Conservation (phyloP, 2,329 filamentous ascomycete genomes). For the Corynespora cassiicola region DNA sequence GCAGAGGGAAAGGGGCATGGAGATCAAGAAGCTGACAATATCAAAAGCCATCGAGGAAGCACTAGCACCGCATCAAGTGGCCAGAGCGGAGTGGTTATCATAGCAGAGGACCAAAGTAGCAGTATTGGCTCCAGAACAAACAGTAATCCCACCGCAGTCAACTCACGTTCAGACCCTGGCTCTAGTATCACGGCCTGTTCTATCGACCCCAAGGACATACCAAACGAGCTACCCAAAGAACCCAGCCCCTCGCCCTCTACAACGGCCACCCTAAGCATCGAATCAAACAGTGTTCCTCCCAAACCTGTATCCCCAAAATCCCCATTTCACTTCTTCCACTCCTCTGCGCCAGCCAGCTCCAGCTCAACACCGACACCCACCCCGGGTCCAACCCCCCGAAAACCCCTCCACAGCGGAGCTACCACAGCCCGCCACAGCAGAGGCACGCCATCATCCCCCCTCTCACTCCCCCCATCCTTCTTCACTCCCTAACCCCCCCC, state of each 20-base stretch:
- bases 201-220: not conserved
- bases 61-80: conserved; percentile 2
- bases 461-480: conserved; percentile 1
- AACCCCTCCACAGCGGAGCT: not conserved
- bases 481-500: conserved; percentile 9
- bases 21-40: not conserved
- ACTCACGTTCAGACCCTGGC: too few relatives aligned
- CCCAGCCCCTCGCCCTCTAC: too few relatives aligned
- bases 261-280: too few relatives aligned
- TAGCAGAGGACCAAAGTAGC: too few relatives aligned
- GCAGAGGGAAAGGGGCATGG: not conserved
- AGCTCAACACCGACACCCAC: conserved; percentile 13
- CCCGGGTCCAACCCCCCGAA: not conserved
- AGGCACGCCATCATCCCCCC: conserved; percentile 13
- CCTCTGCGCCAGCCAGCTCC: conserved; percentile 7
- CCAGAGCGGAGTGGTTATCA: too few relatives aligned
- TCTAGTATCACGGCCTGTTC: too few relatives aligned
- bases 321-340: conserved; percentile 1
- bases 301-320: not conserved
- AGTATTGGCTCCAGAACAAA: too few relatives aligned
- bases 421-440: conserved; percentile 16
- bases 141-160: too few relatives aligned
- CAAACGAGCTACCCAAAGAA: not conserved
- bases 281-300: conserved; percentile 1
- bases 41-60: not conserved